A percentile compares a stretch with the other conserved stretches of the same genome.
Conservation (phyloP, 345 rosid genomes). For the Syzygium aqueum region DNA sequence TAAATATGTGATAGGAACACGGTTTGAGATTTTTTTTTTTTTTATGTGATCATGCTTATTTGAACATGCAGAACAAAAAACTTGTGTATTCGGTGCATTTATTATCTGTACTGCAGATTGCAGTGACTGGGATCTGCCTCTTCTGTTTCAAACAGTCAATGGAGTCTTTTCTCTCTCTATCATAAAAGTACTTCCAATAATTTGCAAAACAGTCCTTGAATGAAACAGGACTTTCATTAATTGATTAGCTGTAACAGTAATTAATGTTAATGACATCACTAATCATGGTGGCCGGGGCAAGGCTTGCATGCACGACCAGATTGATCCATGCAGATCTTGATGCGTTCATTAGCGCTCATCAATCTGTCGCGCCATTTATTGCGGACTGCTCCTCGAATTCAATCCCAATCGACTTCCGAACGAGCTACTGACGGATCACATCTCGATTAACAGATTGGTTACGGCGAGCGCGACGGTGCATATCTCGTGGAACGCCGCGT, state of each 20-base stretch:
- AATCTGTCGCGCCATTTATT: not conserved
- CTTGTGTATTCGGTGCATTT: too few species aligned
- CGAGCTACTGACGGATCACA: not conserved
- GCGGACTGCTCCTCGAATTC: not conserved
- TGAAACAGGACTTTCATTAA: not conserved
- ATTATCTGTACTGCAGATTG: too few species aligned
- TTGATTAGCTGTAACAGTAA: not conserved
- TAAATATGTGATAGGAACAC: too few species aligned
- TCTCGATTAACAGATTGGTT: not conserved
- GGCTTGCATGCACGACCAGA: too few species aligned
- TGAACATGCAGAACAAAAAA: too few species aligned
- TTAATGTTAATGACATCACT: not conserved
- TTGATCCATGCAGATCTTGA: not conserved
- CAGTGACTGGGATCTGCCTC: too few species aligned
- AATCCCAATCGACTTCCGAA: not conserved
- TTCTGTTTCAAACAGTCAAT: not conserved
- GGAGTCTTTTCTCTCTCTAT: not conserved
- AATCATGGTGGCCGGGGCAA: too few species aligned
- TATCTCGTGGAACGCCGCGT: not conserved
- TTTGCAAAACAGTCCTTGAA: not conserved
- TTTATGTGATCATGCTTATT: too few species aligned
- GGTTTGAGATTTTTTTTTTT: too few species aligned
- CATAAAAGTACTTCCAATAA: not conserved
- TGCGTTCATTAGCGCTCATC: not conserved
- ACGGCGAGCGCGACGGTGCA: slow-evolving; percentile 10